These are phyloP conservation scores for Paraphoma sp. DNA, from an alignment of 2,329 filamentous ascomycete species.

Conservation along the genomic window DNA sequence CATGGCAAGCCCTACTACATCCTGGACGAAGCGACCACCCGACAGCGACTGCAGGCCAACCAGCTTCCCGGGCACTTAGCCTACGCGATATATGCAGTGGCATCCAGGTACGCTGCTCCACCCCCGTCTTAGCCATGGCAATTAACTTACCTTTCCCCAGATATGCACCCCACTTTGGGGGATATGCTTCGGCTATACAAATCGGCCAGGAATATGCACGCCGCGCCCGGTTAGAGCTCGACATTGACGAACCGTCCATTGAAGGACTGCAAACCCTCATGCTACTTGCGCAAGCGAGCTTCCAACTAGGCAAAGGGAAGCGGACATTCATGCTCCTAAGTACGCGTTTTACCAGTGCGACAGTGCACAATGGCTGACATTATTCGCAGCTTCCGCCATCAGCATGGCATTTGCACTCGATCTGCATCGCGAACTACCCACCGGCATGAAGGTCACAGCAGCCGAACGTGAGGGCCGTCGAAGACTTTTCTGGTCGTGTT, in stretches of 20 bases:
- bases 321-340: conserved; percentile 87
- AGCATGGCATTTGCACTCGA: conserved; percentile 86
- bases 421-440: conserved; percentile 76
- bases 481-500: conserved; percentile 88
- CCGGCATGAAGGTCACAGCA: conserved; percentile 66
- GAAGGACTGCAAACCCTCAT: conserved; percentile 79
- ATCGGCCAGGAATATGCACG: conserved; percentile 75
- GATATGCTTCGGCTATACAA: conserved; percentile 70
- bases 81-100: conserved; percentile 61
- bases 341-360: conserved; percentile 47
- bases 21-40: conserved; percentile 76
- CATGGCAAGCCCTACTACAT: conserved; percentile 85
- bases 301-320: conserved; percentile 78
- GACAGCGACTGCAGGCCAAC: conserved; percentile 73
- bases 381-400: conserved; percentile 68
- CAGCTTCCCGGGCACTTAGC: conserved; percentile 63
- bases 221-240: conserved; percentile 73
- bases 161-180: conserved; percentile 71
- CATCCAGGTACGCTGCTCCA: conserved; percentile 47
- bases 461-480: conserved; percentile 78
- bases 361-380: conserved; percentile 18
- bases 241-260: conserved; percentile 81
- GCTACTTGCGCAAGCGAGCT: conserved; percentile 76
- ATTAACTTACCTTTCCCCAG: conserved; percentile 52
- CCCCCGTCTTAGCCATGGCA: conserved; percentile 59